Conservation (phyloP, 306 rosid species). For the Erythrophleum fordii region DNA sequence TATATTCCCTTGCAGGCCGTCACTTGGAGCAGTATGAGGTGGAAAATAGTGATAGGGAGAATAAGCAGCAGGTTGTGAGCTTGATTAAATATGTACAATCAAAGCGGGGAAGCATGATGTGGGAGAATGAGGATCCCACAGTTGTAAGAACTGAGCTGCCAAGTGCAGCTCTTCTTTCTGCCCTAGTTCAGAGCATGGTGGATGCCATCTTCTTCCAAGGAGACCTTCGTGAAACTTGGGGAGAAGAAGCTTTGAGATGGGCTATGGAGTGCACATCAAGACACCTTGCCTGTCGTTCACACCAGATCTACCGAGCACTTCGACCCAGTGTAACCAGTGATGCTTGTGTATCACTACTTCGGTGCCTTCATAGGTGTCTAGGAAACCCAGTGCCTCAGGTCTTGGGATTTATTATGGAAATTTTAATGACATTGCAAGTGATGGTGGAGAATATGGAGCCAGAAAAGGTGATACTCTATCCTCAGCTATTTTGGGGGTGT, state of each 20-base stretch:
- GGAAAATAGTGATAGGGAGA: conserved; percentile 95
- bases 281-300: conserved; percentile 98
- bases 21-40: conserved; percentile 99
- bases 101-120: conserved; percentile 99
- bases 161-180: conserved; percentile 98
- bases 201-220: conserved; percentile 99
- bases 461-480: conserved; percentile 97
- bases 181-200: conserved; percentile 99
- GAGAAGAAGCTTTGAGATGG: conserved; percentile 96
- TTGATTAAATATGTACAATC: conserved; percentile 98
- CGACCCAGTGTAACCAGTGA: conserved; percentile 97
- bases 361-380: conserved; percentile 96
- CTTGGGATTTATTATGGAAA: conserved; percentile 96
- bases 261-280: conserved; percentile 99
- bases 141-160: conserved; percentile 96
- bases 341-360: conserved; percentile 91
- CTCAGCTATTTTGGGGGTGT: conserved; percentile 99
- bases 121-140: conserved; percentile 99
- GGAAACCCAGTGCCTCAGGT: conserved; percentile 97
- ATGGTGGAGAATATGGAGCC: conserved; percentile 99
- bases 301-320: conserved; percentile 97
- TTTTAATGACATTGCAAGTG: conserved; percentile 92
- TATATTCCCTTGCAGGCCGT: conserved; percentile 97
- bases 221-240: conserved; percentile 99
- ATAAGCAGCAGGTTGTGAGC: conserved; percentile 99